These are phyloP conservation scores for Ricinus communis DNA, from an alignment of 345 rosid species.

Conservation along the genomic window DNA sequence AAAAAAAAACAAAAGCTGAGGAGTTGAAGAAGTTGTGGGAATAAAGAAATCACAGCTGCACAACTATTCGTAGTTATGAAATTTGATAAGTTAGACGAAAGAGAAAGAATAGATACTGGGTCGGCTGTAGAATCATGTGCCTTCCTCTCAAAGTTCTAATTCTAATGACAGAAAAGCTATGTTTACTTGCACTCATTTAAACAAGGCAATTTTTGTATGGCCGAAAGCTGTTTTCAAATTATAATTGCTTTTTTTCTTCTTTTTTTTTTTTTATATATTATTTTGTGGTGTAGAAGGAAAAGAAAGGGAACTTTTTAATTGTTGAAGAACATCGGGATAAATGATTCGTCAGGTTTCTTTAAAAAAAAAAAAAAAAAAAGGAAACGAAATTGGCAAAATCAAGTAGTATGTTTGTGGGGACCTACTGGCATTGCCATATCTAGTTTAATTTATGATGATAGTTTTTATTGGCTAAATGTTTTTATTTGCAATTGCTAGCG, in stretches of 20 bases:
- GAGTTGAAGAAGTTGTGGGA: neutral
- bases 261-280: too few species aligned
- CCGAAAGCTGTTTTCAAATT: slow-evolving; percentile 16
- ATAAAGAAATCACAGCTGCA: slow-evolving; percentile 13
- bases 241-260: too few species aligned
- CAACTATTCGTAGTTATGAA: too few species aligned
- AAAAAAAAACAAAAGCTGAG: neutral
- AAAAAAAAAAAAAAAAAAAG: neutral
- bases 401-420: neutral
- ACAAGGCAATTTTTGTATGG: neutral
- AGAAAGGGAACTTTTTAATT: neutral
- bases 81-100: too few species aligned
- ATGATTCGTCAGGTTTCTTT: neutral
- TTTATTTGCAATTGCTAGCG: neutral
- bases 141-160: neutral
- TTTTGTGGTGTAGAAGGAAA: neutral
- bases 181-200: neutral
- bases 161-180: too few species aligned
- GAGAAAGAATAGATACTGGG: neutral
- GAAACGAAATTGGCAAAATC: neutral
- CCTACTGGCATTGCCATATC: too few species aligned
- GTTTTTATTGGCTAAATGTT: neutral
- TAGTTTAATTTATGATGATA: neutral
- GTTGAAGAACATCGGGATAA: neutral
- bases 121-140: slow-evolving; percentile 14